Conservation (phyloP, 2,329 filamentous ascomycete genomes). For the Peltaster fructicola region DNA sequence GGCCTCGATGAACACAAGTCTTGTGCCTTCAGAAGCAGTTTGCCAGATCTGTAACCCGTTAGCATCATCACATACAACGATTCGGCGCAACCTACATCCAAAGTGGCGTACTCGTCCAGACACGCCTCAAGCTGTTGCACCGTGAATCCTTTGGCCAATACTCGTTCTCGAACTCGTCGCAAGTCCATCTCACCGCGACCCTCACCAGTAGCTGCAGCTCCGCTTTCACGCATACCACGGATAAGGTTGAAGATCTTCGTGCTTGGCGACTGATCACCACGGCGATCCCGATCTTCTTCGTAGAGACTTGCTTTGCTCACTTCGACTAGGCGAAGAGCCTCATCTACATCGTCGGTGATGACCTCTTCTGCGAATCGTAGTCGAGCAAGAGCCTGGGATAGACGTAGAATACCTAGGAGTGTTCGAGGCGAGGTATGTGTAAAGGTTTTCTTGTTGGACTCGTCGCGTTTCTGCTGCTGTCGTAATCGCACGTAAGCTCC, state of each 20-base stretch:
- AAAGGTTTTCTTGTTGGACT: slow-evolving; percentile 81
- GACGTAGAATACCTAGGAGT: slow-evolving; percentile 75
- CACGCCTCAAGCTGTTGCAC: slow-evolving; percentile 77
- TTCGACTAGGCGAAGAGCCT: slow-evolving; percentile 77
- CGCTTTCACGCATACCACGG: slow-evolving; percentile 68
- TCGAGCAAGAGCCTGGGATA: slow-evolving; percentile 83
- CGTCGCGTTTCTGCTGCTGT: slow-evolving; percentile 78
- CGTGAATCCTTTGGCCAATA: slow-evolving; percentile 92
- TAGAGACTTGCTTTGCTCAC: slow-evolving; percentile 85
- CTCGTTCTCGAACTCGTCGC: slow-evolving; percentile 73
- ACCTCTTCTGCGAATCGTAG: slow-evolving; percentile 76
- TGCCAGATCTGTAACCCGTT: slow-evolving; percentile 32
- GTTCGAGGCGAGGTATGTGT: slow-evolving; percentile 89
- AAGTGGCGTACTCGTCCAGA: slow-evolving; percentile 70
- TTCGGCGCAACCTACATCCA: slow-evolving; percentile 56
- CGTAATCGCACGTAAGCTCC: slow-evolving; percentile 92
- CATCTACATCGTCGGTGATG: slow-evolving; percentile 83
- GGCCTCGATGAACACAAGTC: slow-evolving; percentile 37
- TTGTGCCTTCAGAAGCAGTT: slow-evolving; percentile 35
- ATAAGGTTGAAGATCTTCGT: slow-evolving; percentile 93
- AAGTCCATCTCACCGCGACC: slow-evolving; percentile 67
- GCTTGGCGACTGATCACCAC: slow-evolving; percentile 57
- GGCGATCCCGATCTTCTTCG: slow-evolving; percentile 43
- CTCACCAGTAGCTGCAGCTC: slow-evolving; percentile 61
- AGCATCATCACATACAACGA: slow-evolving; percentile 10